Percentiles rank a stretch among this genome's conserved stretches.
Conservation (phyloP, 2,329 filamentous ascomycete genomes). For the Huntiella moniliformis region DNA sequence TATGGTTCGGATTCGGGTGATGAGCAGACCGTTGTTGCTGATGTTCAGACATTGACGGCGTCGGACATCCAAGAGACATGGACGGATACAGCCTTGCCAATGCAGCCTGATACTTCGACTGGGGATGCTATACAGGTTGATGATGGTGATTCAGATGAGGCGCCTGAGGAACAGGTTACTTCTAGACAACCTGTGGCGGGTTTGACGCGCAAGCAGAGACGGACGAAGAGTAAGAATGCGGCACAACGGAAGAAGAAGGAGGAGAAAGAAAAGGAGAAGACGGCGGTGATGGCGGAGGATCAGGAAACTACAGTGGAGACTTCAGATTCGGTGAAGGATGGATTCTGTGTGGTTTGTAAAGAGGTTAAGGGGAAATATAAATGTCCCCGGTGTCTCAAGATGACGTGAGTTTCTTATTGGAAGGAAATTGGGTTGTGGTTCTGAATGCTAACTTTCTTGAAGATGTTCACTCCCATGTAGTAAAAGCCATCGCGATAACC, state of each 20-base stretch:
- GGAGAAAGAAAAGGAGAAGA: neutral
- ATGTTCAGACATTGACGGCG: neutral
- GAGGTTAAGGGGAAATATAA: conserved; percentile 38
- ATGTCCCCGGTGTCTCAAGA: conserved; percentile 37
- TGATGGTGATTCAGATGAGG: neutral
- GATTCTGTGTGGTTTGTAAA: conserved; percentile 33
- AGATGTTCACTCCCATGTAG: conserved; percentile 43
- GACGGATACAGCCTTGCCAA: no score
- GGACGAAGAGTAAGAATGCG: conserved; percentile 6
- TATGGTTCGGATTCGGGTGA: conserved; percentile 7
- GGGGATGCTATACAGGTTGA: no score
- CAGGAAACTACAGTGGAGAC: neutral
- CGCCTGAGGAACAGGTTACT: conserved; percentile 6
- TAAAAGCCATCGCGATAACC: conserved; percentile 30
- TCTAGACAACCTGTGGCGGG: conserved; percentile 6
- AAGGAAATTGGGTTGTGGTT: neutral
- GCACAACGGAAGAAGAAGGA: neutral
- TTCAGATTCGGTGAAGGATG: neutral
- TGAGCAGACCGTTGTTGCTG: neutral
- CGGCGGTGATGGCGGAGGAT: neutral
- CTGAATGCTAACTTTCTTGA: conserved; percentile 9
- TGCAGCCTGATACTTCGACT: no score
- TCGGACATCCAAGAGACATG: neutral
- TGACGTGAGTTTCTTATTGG: conserved; percentile 31
- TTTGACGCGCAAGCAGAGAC: conserved; percentile 8